Evolutionary conservation across 2,329 filamentous ascomycete species (phyloP), one percentile per base, ranked within the genome.

Genomic region (Exophiala alcalophila): DNA sequence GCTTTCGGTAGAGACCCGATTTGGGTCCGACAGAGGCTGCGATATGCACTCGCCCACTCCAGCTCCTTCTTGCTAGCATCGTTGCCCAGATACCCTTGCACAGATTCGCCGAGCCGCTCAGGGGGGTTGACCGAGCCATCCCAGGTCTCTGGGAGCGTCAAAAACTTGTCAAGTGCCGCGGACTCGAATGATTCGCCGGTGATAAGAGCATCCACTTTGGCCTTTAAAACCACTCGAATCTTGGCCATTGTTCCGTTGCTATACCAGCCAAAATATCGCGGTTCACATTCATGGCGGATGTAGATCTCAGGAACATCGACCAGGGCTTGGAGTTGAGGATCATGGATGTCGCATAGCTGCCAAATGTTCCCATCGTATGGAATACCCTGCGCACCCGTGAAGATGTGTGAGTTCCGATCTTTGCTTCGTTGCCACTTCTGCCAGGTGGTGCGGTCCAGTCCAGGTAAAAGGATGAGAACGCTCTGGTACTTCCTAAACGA

Each of bases 341-440:
- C 91, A 0, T 80, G 84, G 40, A 97, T 83, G 62, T 98, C 92
- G 67, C 89, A 94, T 18, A 94, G 77, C 70, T 97, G 92, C 84
- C 89, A 98, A 35, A 92, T 83, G 58, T 92, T 92, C 26, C 89
- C 89, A 58, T 95, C 89, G 1, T 78, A 77, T 11, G 80, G 79
- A 40, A 91, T 79, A 2, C 75, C 66, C 1, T 61, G 76, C 46
- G 80, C 72, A 32, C 91, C 91, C 49, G 94, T 87, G 64, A 96
- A 97, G 1, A 91, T 70, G 63, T 97, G 90, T 0, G 61, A 54
- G 58, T 35, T 61, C 55, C 9, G 62, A 57, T 35, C 65, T 53
- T 7, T 59, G 53, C 15, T 53, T 8, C 41, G 31, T n/a, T n/a
- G n/a, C n/a, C 27, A 46, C 38, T 5, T 47, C 19, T 33, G 30